Base-by-base conservation (phyloP, 2,329 filamentous ascomycete species). In the Pseudogymnoascus sp. region DNA sequence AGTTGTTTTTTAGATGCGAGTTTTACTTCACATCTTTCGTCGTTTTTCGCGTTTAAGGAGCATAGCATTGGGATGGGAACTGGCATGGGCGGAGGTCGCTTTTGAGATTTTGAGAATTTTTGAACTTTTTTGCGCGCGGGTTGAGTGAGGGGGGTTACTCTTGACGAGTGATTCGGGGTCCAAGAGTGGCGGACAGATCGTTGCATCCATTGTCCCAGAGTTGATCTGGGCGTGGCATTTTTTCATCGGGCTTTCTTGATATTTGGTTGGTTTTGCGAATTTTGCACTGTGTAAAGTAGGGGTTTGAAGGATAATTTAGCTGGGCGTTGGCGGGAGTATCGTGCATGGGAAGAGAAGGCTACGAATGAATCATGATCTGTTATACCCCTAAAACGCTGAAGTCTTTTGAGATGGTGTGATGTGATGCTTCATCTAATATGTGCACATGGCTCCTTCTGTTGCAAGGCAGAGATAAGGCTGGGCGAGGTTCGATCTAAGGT, bases 191-290 rank as follows among this genome's bases (percentile, higher is more conserved):
- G 42, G 22, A 25, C 11, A 25, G 7, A 11, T 25, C 7, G 42
- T 49, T 49, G 42, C 42, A 49, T 49, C 42, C 42, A 49, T 25
- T 49, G 42, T n/a, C 42, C 42, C 2, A 12, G 42, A 49, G 22
- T n/a, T 49, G 42, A 49, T 49, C 22, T 49, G 42, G 42, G 42
- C 42, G 42, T 49, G 42, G 42, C 42, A 49, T 49, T 42, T 49
- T 49, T 49, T 49, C 42, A 3, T 49, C 22, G 42, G 42, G 42
- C 22, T 49, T 25, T 45, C 8, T 22, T 25, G 42, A 25, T n/a
- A 49, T 49, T 49, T 38, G 55, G 28, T 58, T 33, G 55, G 25
- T 33, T 58, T 58, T 58, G 25, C 55, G 55, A 58, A 7, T 58
- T 35, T 38, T 35, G 25, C 55, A 22, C 16, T 33, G 55, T 58